Conservation (phyloP, 1,139 yeast genomes). For the Geotrichum restrictum region DNA sequence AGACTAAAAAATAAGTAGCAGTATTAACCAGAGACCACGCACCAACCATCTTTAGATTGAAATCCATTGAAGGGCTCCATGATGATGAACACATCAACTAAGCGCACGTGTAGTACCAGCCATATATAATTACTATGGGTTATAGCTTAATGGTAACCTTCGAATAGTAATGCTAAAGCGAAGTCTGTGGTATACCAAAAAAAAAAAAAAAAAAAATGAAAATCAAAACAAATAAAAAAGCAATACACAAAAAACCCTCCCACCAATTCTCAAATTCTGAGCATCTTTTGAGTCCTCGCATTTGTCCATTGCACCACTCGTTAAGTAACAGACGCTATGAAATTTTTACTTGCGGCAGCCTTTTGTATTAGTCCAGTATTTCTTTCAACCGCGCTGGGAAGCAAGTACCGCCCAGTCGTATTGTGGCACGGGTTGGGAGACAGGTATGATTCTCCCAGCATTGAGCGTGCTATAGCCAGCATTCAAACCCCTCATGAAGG, state of each 20-base stretch:
- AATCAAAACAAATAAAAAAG: no score
- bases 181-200: no score
- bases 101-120: no score
- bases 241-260: no score
- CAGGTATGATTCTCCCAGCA: slow-evolving; percentile 59
- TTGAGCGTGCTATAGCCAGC: slow-evolving; percentile 46
- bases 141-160: no score
- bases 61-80: no score
- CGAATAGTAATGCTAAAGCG: no score
- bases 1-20: background rate
- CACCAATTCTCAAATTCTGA: no score
- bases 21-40: no score
- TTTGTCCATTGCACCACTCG: background rate
- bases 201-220: no score
- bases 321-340: background rate
- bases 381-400: background rate
- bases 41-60: no score
- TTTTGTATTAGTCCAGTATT: background rate
- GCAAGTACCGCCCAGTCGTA: slow-evolving; percentile 49
- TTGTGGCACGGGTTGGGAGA: slow-evolving; percentile 89
- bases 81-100: background rate
- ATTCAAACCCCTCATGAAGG: slow-evolving; percentile 50
- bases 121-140: no score
- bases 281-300: background rate
- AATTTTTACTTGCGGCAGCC: background rate